Base-by-base conservation (phyloP, 2,329 filamentous ascomycete species). In the Penicillium rolfsii region DNA sequence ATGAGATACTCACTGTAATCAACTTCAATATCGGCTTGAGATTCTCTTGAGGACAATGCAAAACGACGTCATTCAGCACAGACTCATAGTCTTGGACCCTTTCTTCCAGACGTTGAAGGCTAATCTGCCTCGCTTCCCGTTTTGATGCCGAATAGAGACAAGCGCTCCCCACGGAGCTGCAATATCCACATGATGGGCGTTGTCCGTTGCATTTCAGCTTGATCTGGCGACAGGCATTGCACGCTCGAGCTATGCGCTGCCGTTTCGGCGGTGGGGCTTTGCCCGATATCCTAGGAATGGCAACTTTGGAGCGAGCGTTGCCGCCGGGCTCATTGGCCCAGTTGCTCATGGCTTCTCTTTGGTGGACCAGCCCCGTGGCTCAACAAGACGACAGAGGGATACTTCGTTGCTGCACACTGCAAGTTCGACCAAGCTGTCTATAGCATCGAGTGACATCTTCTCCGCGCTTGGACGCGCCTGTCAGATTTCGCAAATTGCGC, bases 251-350 rank as follows among this genome's bases (percentile, higher is more conserved):
- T n/a, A 53, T 36, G 11, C 50, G 50, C 28, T 40, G 35, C 11
- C 50, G 50, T 41, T 53, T 53, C 11, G 35, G 12, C 4, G 28
- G 22, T 24, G 50, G 19, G 16, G 7, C 11, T 28, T 9, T 36
- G 2, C 50, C 35, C 50, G 50, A 24, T 28, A 41, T 38, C 14
- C 50, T 35, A n/a, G 50, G 50, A 40, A 53, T 53, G 14, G 50
- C 50, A 40, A 53, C 50, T 53, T 53, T 53, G 50, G 28, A 53
- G 50, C 36, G 50, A 38, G 35, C 22, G 24, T 53, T 53, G 36
- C 50, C 50, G 40, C 35, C 50, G 11, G 36, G 35, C 35, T 53
- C 50, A 26, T 53, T 53, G 6, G 50, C 22, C 50, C 50, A 53
- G 22, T 8, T 22, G 22, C 35, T 41, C 50, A 53, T 53, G 35